A percentile compares a stretch with the other conserved stretches of the same genome.
These are phyloP conservation scores for Wickerhamomyces sydowiorum DNA, from an alignment of 805 yeast species.

Conservation along the genomic window DNA sequence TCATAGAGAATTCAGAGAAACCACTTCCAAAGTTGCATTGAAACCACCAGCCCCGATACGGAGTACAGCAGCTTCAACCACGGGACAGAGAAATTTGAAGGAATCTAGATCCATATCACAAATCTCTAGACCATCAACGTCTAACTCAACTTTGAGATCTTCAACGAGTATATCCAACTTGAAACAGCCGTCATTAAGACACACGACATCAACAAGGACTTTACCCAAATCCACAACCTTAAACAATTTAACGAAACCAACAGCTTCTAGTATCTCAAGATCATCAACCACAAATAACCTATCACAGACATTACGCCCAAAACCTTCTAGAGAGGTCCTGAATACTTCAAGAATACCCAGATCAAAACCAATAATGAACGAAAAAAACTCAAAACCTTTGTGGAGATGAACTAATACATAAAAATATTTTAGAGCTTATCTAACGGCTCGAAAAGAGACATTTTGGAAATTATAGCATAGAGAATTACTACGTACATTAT, in stretches of 20 bases:
- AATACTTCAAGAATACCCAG: slow-evolving; percentile 3
- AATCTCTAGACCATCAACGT: neutral
- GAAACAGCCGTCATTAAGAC: neutral
- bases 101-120: neutral
- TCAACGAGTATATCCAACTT: slow-evolving; percentile 4
- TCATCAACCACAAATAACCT: slow-evolving; percentile 12
- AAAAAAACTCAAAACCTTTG: slow-evolving; percentile 9
- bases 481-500: too few species aligned
- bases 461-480: too few species aligned
- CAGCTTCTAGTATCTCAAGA: slow-evolving; percentile 16
- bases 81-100: neutral
- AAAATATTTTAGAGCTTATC: too few species aligned
- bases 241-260: slow-evolving; percentile 15
- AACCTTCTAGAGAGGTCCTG: neutral
- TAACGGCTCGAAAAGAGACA: too few species aligned
- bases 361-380: slow-evolving; percentile 6
- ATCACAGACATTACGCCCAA: neutral
- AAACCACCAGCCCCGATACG: neutral
- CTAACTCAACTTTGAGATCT: slow-evolving; percentile 2
- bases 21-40: neutral
- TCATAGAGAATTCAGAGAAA: neutral
- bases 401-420: slow-evolving; percentile 12
- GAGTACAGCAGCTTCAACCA: neutral
- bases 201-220: neutral
- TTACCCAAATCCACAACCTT: slow-evolving; percentile 15